Evolutionary conservation across 2,329 filamentous ascomycete species (phyloP).

Genomic region (Apiospora kogelbergensis): DNA sequence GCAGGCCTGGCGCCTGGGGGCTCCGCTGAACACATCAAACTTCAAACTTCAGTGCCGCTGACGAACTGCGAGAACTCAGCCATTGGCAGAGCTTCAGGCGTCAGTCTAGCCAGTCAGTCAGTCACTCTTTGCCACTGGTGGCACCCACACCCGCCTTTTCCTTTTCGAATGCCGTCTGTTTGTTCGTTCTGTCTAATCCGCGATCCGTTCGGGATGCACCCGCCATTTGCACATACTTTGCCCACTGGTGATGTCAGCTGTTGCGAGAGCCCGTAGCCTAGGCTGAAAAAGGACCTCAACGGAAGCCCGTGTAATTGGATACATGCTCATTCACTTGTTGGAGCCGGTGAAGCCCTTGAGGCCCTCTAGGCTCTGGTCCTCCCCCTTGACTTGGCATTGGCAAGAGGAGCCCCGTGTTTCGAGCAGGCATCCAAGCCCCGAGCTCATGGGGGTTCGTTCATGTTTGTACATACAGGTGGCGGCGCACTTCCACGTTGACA

Average conservation of each 20-base stretch:
- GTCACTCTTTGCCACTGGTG: not conserved
- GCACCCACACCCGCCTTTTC: not conserved
- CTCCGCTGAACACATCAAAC: not conserved
- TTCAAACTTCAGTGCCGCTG: not conserved
- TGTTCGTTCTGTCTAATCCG: too few relatives aligned
- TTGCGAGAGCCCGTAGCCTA: not conserved
- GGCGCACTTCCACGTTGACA: slow-evolving; percentile 2
- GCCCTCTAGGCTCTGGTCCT: not conserved
- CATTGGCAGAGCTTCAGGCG: not conserved
- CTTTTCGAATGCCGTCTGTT: not conserved
- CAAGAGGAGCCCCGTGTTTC: slow-evolving; percentile 1
- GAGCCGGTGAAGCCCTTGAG: not conserved
- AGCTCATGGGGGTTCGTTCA: not conserved
- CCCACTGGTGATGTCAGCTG: slow-evolving; percentile 3
- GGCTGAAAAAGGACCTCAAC: not conserved
- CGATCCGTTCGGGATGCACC: not conserved
- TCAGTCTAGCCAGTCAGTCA: not conserved
- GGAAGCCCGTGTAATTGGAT: not conserved
- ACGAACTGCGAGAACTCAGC: not conserved
- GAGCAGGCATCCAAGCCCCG: slow-evolving; percentile 3
- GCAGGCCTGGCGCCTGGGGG: not conserved
- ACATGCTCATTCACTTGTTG: not conserved
- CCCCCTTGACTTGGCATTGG: not conserved
- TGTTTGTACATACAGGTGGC: not conserved
- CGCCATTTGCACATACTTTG: not conserved